Evolutionary conservation across 495 filamentous ascomycete species (phyloP).

Genomic region (Hypoxylon lienhwacheense): DNA sequence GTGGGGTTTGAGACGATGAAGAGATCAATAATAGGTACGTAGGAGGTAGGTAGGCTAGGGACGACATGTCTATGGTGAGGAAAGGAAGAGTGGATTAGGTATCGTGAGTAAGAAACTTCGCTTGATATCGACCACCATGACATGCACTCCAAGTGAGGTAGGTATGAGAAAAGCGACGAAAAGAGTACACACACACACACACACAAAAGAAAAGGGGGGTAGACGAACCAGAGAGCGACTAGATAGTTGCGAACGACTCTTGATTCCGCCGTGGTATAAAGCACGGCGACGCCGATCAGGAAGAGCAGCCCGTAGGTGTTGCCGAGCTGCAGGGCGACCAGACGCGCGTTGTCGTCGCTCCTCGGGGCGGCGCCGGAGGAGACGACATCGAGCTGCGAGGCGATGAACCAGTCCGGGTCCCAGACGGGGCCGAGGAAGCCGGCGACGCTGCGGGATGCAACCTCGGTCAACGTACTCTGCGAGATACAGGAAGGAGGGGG

Average conservation of each 20-base stretch:
- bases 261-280: conserved; percentile 64
- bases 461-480: not conserved
- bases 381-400: conserved; percentile 60
- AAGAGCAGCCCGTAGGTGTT: conserved; percentile 70
- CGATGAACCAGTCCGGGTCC: conserved; percentile 60
- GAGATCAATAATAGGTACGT: not conserved
- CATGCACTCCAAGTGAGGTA: too few species aligned
- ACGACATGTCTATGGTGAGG: too few species aligned
- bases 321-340: conserved; percentile 58
- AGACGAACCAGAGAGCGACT: conserved; percentile 54
- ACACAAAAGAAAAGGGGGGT: not conserved
- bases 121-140: too few species aligned
- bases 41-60: not conserved
- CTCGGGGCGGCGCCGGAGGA: conserved; percentile 27
- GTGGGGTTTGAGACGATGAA: not conserved
- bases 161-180: not conserved
- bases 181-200: too few species aligned
- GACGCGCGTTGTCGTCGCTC: conserved; percentile 38
- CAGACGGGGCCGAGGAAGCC: conserved; percentile 60
- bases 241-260: conserved; percentile 70
- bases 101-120: too few species aligned
- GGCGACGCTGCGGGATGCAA: conserved; percentile 48
- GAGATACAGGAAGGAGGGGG: not conserved
- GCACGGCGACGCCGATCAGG: conserved; percentile 60
- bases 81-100: too few species aligned